A percentile compares a stretch with the other conserved stretches of the same genome.
Conservation (phyloP, 345 rosid species). For the Linum tenue region DNA sequence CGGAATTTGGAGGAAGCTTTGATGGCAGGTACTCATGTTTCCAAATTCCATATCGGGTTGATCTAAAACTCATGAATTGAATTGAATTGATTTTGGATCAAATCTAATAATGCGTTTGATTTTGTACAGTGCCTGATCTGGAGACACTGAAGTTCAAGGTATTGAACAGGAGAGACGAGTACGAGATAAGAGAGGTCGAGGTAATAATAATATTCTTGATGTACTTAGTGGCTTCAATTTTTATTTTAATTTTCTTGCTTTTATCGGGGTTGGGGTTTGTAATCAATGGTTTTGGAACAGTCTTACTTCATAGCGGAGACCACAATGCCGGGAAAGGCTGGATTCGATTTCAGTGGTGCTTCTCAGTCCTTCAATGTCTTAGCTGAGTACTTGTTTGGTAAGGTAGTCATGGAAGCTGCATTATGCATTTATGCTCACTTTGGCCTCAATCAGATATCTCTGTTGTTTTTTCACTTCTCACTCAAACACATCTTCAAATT, state of each 20-base stretch:
- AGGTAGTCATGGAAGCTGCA: slow-evolving; percentile 37
- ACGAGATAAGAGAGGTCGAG: slow-evolving; percentile 87
- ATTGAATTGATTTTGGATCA: too few relatives aligned
- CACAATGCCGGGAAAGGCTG: slow-evolving; percentile 65
- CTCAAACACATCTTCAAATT: background rate
- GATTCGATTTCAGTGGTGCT: slow-evolving; percentile 66
- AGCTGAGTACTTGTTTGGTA: slow-evolving; percentile 92
- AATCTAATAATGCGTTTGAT: background rate
- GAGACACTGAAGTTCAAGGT: slow-evolving; percentile 64
- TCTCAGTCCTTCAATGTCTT: slow-evolving; percentile 72
- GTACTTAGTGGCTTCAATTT: background rate
- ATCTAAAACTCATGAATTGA: background rate
- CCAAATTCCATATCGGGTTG: too few relatives aligned
- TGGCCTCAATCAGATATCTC: background rate
- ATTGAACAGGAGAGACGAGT: slow-evolving; percentile 40
- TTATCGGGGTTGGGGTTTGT: background rate
- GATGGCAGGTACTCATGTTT: slow-evolving; percentile 51
- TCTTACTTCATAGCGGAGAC: slow-evolving; percentile 79
- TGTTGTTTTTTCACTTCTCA: background rate
- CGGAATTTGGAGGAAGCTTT: slow-evolving; percentile 72
- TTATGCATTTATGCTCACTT: too few relatives aligned
- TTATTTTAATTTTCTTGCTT: background rate
- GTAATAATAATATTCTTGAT: slow-evolving; percentile 32
- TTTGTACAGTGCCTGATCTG: slow-evolving; percentile 62
- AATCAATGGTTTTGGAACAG: slow-evolving; percentile 26